Evolutionary conservation across 2,329 filamentous ascomycete genomes (phyloP).

Genomic region (Diaporthe eres): DNA sequence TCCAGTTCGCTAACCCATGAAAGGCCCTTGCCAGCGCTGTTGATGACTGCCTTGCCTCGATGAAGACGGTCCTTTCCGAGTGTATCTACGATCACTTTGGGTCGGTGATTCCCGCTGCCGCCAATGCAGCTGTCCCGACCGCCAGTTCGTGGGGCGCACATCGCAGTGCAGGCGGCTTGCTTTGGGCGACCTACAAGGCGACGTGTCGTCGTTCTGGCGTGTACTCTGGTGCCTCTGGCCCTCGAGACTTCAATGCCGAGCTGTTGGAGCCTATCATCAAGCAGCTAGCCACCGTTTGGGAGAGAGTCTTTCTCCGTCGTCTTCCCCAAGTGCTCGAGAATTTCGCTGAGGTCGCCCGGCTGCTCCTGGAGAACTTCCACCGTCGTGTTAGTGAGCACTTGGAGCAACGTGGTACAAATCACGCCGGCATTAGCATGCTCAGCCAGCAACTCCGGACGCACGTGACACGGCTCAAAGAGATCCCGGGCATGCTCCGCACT

Average conservation of each 20-base stretch:
- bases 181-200: conserved; percentile 9
- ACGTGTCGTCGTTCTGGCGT: background rate
- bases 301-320: background rate
- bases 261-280: conserved; percentile 7
- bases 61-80: background rate
- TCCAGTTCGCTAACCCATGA: background rate
- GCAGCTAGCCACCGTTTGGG: background rate
- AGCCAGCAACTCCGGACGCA: conserved; percentile 9
- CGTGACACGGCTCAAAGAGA: background rate
- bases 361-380: background rate
- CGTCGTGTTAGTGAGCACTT: background rate
- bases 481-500: background rate
- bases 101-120: background rate
- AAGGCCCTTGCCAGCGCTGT: background rate
- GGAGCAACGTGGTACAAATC: background rate
- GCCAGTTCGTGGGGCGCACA: background rate
- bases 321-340: background rate
- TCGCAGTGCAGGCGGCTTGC: background rate
- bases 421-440: conserved; percentile 9
- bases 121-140: background rate
- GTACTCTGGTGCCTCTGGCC: background rate
- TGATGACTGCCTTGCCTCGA: background rate
- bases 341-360: background rate
- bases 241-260: conserved; percentile 14
- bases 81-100: background rate